Base-by-base conservation (phyloP, 352 stramenopile genomes). In the Globisporangium emineosum region DNA sequence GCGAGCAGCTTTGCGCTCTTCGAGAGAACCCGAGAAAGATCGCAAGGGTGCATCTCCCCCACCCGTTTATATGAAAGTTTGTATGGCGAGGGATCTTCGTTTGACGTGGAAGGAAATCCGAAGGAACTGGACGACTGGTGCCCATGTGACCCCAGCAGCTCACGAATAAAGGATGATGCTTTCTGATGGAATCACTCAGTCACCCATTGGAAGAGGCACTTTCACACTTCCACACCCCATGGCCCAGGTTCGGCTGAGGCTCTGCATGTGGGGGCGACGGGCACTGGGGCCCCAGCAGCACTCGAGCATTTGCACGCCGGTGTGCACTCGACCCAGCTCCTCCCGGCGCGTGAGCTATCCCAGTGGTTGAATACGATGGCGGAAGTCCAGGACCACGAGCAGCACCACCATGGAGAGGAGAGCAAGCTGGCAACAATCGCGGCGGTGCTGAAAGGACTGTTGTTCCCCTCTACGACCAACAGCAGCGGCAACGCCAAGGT, bases 401-500 rank as follows among this genome's bases (percentile, higher is more conserved):
- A 17, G 6, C 37, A n/a, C 8, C 6, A 5, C 37, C 13, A n/a
- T 45, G 27, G 15, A 42, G 56, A 30, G 27, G 57, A 62, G 42
- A 62, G 29, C 40, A 62, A 62, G 21, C 19, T 55, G 5, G 19
- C 29, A 19, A 55, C 42, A 19, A 27, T 62, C 42, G 42, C 17
- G 12, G 43, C 57, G 29, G 33, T 62, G 9, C n/a, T 62, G 7
- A 50, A 25, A 17, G 43, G 57, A 5, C 19, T 62, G 27, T 5
- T 62, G 23, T 10, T 32, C 13, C 50, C 27, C 50, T 40, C 13
- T 17, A 19, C 27, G 6, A 5, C 6, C 37, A 45, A 23, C 42
- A 29, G 37, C 42, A 30, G 57, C 12, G 42, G 57, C 57, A 62
- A 17, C n/a, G 27, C 42, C 27, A 62, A 55, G 42, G 32, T 50